These are phyloP conservation scores for Penicillium nucicola DNA, from an alignment of 495 filamentous ascomycete species.

Conservation along the genomic window DNA sequence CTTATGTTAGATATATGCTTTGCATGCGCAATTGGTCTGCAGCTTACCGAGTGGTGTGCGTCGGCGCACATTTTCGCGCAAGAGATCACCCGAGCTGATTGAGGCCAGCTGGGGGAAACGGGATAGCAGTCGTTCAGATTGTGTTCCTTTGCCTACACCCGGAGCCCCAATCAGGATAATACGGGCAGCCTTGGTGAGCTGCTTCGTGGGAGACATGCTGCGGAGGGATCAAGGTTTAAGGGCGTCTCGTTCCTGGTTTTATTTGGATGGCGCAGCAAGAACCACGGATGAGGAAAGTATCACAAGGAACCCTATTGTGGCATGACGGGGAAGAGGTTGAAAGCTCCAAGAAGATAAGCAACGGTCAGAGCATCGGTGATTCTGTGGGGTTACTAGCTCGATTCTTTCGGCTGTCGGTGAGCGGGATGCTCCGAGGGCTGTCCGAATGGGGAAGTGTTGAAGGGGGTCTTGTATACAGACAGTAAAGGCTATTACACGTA, in stretches of 20 bases:
- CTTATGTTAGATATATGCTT: neutral
- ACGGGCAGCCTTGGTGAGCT: slow-evolving; percentile 78
- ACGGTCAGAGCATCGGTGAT: slow-evolving; percentile 1
- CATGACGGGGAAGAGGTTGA: neutral
- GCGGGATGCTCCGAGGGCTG: slow-evolving; percentile 17
- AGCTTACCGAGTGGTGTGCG: slow-evolving; percentile 77
- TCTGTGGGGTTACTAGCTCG: slow-evolving; percentile 25
- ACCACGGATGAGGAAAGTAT: neutral
- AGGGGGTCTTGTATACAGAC: neutral
- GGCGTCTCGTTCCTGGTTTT: neutral
- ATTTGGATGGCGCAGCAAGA: slow-evolving; percentile 1
- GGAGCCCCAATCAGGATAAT: slow-evolving; percentile 96
- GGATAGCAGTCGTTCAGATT: slow-evolving; percentile 80
- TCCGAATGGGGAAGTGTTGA: neutral
- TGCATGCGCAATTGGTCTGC: neutral
- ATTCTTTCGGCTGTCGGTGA: slow-evolving; percentile 42
- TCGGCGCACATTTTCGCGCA: slow-evolving; percentile 87
- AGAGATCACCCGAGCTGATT: slow-evolving; percentile 89
- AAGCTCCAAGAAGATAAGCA: neutral
- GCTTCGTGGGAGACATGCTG: slow-evolving; percentile 27
- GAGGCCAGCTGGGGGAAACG: slow-evolving; percentile 86
- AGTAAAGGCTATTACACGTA: no score
- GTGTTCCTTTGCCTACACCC: slow-evolving; percentile 89
- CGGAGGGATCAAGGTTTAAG: neutral
- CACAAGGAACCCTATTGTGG: neutral